Evolutionary conservation across 176 grass and related monocot species (phyloP), one percentile per base, ranked within the genome.

Genomic region (Sorghum bicolor): DNA sequence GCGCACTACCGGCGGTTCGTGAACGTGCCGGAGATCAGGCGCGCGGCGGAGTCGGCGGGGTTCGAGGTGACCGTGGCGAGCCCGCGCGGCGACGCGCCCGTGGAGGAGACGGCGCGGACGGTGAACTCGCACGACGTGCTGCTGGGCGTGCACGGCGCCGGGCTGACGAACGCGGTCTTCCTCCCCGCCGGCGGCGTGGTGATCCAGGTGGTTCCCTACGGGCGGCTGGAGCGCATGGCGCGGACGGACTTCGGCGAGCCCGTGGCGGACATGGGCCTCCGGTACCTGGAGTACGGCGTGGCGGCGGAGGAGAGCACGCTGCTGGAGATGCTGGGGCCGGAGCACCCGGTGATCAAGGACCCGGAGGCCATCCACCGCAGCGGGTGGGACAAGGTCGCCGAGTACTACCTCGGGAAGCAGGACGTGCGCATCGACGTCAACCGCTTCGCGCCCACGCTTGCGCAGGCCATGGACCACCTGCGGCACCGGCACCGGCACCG

Each of bases 181-280:
- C 82, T 98, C n/a, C 96, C 96, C 10, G 50, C 80, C 0, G 80
- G 85, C 0, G 96, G 68, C 2, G 85, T 93, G 45, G 70, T 95
- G 5, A 88, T 98, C 67, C 96, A 98, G 82, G 80, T 98, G 30
- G 92, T 98, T 19, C 96, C 92, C 2, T 95, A 89, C 41, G 96
- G 96, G 28, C 86, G 80, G 52, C 87, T 98, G 52, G 96, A 95
- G 80, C 45, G 41, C 50, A 89, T 97, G 80, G 90, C 94, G 29
- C 79, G 61, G 53, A 10, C 45, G 0, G 87, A 92, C 47, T 97
- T 97, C 58, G 92, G 87, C 0, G 85, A 92, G 16, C 89, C 94
- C 17, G 69, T 87, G 15, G 70, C 64, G 2, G 90, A 97, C 77
- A 92, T 90, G 87, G 76, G 85, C 60, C 85, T 92, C 1, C 43